Evolutionary conservation across 768 basidiomycete genomes (phyloP).

Genomic region (Mycena polygramma): DNA sequence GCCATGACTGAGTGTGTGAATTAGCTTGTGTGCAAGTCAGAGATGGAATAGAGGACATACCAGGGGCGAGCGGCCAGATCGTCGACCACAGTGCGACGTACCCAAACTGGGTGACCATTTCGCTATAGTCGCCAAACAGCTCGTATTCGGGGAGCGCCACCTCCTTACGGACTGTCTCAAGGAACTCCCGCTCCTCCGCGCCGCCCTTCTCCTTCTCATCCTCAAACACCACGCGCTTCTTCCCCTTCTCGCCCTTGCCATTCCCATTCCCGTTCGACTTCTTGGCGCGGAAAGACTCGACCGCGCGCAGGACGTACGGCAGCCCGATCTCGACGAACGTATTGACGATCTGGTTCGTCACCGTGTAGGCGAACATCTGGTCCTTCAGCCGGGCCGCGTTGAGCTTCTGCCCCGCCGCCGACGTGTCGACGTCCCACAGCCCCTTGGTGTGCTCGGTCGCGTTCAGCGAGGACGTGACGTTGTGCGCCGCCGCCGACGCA

Average conservation of each 20-base stretch:
- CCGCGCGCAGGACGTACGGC: constrained; percentile 79
- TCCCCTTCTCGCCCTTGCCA: constrained; percentile 50
- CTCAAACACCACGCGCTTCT: constrained; percentile 82
- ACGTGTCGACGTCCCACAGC: constrained; percentile 68
- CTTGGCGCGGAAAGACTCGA: constrained; percentile 63
- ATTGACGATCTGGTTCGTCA: constrained; percentile 89
- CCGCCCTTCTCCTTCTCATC: constrained; percentile 70
- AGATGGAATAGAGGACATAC: constrained; percentile 52
- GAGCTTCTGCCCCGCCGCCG: constrained; percentile 67
- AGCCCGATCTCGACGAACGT: constrained; percentile 85
- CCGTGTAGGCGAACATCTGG: constrained; percentile 94
- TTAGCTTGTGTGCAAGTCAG: constrained; percentile 11
- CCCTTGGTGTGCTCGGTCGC: constrained; percentile 43
- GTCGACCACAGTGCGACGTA: constrained; percentile 94
- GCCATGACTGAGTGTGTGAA: constrained; percentile 69
- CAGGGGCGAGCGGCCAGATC: constrained; percentile 92
- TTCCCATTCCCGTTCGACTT: constrained; percentile 48
- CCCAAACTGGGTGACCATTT: constrained; percentile 97
- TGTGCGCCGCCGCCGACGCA: constrained; percentile 35
- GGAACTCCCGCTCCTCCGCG: constrained; percentile 80
- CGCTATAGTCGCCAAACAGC: constrained; percentile 89
- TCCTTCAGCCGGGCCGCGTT: constrained; percentile 81
- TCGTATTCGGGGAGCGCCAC: constrained; percentile 85
- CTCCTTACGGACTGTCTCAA: constrained; percentile 84
- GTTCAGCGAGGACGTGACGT: constrained; percentile 44